Evolutionary conservation across 1,284 basidiomycete genomes (phyloP).

Genomic region (Malassezia arunalokei): DNA sequence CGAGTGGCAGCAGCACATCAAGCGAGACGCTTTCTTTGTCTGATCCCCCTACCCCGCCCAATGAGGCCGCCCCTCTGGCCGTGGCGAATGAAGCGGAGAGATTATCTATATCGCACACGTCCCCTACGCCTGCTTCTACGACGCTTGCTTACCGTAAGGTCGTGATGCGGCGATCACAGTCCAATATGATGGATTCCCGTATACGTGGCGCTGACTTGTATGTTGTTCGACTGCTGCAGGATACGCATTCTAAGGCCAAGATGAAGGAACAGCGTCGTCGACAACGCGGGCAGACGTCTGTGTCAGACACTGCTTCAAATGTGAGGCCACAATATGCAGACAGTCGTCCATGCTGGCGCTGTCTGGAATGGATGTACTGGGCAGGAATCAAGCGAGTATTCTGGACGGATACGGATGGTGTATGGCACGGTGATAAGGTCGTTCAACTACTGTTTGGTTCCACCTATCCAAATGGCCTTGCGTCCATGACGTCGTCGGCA

Average conservation of each 20-base stretch:
- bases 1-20: slow-evolving; percentile 3
- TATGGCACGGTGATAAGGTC: slow-evolving; percentile 20
- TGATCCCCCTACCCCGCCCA: slow-evolving; percentile 1
- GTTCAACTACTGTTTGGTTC: slow-evolving; percentile 13
- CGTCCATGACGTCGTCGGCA: background rate
- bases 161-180: background rate
- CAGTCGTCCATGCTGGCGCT: slow-evolving; percentile 20
- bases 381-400: slow-evolving; percentile 21
- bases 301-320: background rate
- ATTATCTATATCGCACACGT: background rate
- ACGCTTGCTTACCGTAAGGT: slow-evolving; percentile 7
- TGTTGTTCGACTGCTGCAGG: slow-evolving; percentile 18
- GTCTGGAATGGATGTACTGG: slow-evolving; percentile 22
- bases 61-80: background rate
- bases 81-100: no score
- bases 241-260: slow-evolving; percentile 17
- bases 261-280: slow-evolving; percentile 16
- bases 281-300: background rate
- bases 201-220: slow-evolving; percentile 19
- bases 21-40: background rate
- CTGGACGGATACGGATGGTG: slow-evolving; percentile 14
- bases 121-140: background rate
- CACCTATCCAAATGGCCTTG: background rate
- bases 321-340: slow-evolving; percentile 16
- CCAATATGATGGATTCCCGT: slow-evolving; percentile 9